Evolutionary conservation across 2,329 filamentous ascomycete species (phyloP).

Genomic region (Colletotrichum sp.): DNA sequence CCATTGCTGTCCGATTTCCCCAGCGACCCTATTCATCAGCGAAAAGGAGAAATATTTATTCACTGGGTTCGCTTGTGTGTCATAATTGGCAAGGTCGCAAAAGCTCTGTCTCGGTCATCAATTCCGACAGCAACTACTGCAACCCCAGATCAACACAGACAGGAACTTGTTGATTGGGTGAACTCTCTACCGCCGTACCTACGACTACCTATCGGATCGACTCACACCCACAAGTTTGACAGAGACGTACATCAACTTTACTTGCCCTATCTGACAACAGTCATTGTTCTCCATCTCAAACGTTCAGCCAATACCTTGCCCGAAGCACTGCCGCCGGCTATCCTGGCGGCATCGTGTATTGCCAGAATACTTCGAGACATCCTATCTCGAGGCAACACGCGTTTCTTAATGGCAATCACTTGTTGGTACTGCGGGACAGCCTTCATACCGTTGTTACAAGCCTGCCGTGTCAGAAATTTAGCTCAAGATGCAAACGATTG

Average conservation of each 20-base stretch:
- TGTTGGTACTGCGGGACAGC: conserved; percentile 48
- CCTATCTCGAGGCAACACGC: conserved; percentile 38
- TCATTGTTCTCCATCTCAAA: conserved; percentile 43
- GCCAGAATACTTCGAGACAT: conserved; percentile 42
- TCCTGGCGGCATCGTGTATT: conserved; percentile 42
- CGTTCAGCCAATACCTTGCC: conserved; percentile 39
- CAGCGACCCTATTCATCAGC: conserved; percentile 30
- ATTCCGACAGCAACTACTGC: conserved; percentile 21
- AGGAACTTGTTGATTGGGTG: conserved; percentile 40
- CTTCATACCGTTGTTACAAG: conserved; percentile 44
- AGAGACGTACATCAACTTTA: conserved; percentile 46
- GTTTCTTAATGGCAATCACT: conserved; percentile 47
- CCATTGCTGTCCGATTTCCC: conserved; percentile 43
- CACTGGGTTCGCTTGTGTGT: conserved; percentile 45
- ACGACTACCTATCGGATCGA: conserved; percentile 33
- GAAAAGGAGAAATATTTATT: conserved; percentile 43
- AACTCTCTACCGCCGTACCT: conserved; percentile 36
- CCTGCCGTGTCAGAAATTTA: conserved; percentile 34
- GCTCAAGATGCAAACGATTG: conserved; percentile 35
- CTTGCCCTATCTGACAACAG: conserved; percentile 45
- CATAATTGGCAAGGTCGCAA: conserved; percentile 44
- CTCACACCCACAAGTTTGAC: conserved; percentile 37
- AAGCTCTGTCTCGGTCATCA: conserved; percentile 35
- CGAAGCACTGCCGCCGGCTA: conserved; percentile 38
- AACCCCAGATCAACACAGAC: conserved; percentile 27